Evolutionary conservation across 1,139 yeast genomes (phyloP), one percentile per base, ranked within the genome.

Genomic region (Kodamaea derodonti): DNA sequence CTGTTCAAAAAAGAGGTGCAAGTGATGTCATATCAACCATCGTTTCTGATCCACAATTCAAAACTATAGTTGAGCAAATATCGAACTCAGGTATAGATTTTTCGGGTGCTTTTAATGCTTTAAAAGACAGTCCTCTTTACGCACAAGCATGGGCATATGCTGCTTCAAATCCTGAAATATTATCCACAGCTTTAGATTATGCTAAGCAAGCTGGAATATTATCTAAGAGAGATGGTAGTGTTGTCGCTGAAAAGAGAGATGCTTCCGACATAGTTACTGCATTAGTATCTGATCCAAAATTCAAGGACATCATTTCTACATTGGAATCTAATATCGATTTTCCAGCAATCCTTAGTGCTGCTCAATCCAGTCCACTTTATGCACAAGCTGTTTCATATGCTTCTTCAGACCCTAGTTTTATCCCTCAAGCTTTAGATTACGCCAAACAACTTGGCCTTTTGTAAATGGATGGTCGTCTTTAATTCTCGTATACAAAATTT

Each of bases 211-310:
- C 9, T 18, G 22, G 22, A 18, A 7, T 18, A 18, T n/a, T n/a
- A n/a, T n/a, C n/a, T n/a, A n/a, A n/a, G n/a, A n/a, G n/a, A n/a
- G n/a, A n/a, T n/a, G n/a, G n/a, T n/a, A n/a, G n/a, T n/a, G n/a
- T n/a, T n/a, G n/a, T n/a, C n/a, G n/a, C n/a, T n/a, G 6, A 6
- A 9, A 41, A 42, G 17, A 48, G 58, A 31, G 52, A 54, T 36
- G 42, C 41, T 12, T 37, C 43, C 15, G 28, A 50, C 12, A 41
- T 60, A 27, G 35, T 38, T 17, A 33, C 40, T 25, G 47, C 54
- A n/a, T 44, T 56, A 11, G 24, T 18, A 18, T 13, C 31, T 9
- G 15, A 14, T 12, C 31, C 22, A 12, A 22, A 22, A 18, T 17
- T 12, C 11, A 24, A 29, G 5, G 22, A 24, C 13, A 24, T 22